phyloP scores from a whole-genome alignment of 192 early-diverging fungal species.

The Gamsiella multidivaricata region DNA sequence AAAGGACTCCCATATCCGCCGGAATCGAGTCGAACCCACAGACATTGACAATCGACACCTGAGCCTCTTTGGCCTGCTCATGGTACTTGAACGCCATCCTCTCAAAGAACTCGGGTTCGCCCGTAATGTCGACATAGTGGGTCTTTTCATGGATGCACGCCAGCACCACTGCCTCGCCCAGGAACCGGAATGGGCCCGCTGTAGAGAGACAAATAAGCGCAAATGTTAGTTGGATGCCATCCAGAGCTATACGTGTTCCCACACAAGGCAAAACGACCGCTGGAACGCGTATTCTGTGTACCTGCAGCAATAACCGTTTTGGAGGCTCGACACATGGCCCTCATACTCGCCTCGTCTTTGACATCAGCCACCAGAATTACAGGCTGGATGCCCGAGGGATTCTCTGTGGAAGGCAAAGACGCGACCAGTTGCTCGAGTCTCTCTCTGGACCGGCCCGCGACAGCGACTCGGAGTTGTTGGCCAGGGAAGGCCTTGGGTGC shows the following conservation, averaged over 20 bases:
- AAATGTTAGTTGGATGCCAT: neutral
- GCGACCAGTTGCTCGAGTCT: constrained; percentile 51
- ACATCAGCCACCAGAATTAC: constrained; percentile 62
- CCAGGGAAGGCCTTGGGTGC: constrained; percentile 16
- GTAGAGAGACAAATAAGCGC: constrained; percentile 5
- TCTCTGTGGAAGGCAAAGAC: constrained; percentile 19
- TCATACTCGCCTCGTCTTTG: constrained; percentile 42
- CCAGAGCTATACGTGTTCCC: too few species aligned
- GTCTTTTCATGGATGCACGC: constrained; percentile 66
- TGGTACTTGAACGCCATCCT: constrained; percentile 68
- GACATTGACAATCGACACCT: constrained; percentile 68
- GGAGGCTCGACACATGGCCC: constrained; percentile 40
- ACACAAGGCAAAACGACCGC: too few species aligned
- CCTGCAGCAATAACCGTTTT: constrained; percentile 47
- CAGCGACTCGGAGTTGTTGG: constrained; percentile 40
- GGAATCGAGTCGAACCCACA: constrained; percentile 68
- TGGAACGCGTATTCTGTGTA: neutral
- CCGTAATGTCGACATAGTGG: constrained; percentile 71
- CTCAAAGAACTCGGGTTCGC: constrained; percentile 76
- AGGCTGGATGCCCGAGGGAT: constrained; percentile 22
- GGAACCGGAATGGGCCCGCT: constrained; percentile 73
- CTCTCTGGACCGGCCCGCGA: constrained; percentile 55
- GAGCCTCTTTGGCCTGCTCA: constrained; percentile 56
- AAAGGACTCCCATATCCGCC: constrained; percentile 72
- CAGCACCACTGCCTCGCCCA: constrained; percentile 70